Percentiles rank a stretch among this genome's conserved stretches.
Evolutionary conservation across 73 alveolate species (phyloP).

Genomic region (Paramecium primaurelia): DNA sequence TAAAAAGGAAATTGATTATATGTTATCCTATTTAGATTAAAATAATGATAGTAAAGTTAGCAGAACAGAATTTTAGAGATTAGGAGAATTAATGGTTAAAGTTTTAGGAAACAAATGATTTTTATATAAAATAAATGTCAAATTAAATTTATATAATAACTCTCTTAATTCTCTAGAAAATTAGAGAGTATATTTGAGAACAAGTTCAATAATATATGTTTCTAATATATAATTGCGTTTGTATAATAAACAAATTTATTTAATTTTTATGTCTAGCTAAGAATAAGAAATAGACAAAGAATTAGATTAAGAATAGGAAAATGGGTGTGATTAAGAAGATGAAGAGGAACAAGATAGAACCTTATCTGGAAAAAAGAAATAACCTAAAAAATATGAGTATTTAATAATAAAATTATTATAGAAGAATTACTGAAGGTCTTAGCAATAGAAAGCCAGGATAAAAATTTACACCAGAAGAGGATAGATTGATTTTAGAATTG

Average conservation of each 20-base stretch:
- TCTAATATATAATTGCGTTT: neutral
- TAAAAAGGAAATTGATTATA: neutral
- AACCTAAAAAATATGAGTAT: neutral
- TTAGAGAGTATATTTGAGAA: neutral
- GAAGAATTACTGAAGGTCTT: neutral
- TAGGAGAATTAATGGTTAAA: constrained; percentile 13
- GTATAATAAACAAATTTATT: neutral
- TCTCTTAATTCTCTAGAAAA: neutral
- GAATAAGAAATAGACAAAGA: constrained; percentile 16
- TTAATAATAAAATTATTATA: neutral
- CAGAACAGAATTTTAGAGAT: neutral
- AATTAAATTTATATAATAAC: neutral
- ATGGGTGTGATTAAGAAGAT: neutral
- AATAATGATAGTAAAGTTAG: neutral
- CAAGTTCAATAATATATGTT: neutral
- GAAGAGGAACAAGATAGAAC: constrained; percentile 13
- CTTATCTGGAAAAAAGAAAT: neutral
- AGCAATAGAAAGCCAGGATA: constrained; percentile 43
- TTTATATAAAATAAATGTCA: neutral
- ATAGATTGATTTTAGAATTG: constrained; percentile 1
- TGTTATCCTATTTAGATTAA: neutral
- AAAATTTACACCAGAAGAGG: constrained; percentile 49
- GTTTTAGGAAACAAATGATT: neutral
- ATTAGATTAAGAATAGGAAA: neutral
- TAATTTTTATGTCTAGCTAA: constrained; percentile 9